Conservation (phyloP, 1,139 yeast species). For the Suhomyces chickasaworum region DNA sequence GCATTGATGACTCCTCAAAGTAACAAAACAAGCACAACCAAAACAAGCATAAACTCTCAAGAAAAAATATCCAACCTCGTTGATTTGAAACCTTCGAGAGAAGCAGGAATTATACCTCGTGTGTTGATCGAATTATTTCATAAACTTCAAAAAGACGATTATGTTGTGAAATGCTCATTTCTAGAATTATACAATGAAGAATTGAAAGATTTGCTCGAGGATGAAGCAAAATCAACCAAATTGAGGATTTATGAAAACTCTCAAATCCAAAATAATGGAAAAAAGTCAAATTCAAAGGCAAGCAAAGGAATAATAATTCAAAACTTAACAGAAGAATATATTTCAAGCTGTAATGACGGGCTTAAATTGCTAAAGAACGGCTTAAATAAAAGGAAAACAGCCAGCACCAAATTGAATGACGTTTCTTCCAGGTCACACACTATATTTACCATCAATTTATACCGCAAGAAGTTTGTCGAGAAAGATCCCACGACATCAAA, state of each 20-base stretch:
- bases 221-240: slow-evolving; percentile 32
- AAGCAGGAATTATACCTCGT: slow-evolving; percentile 71
- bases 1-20: background rate
- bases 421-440: slow-evolving; percentile 74
- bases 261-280: background rate
- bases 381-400: slow-evolving; percentile 58
- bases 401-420: slow-evolving; percentile 70
- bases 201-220: slow-evolving; percentile 60
- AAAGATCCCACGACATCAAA: background rate
- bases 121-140: slow-evolving; percentile 58
- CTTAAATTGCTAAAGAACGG: slow-evolving; percentile 56
- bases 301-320: slow-evolving; percentile 43
- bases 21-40: background rate
- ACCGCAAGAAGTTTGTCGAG: slow-evolving; percentile 35
- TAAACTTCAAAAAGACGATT: slow-evolving; percentile 48
- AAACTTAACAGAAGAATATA: slow-evolving; percentile 57
- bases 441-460: slow-evolving; percentile 63
- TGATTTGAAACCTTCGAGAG: slow-evolving; percentile 16
- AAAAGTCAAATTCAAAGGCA: slow-evolving; percentile 3
- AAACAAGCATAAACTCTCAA: too few relatives aligned
- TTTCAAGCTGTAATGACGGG: slow-evolving; percentile 57
- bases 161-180: slow-evolving; percentile 67
- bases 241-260: slow-evolving; percentile 53
- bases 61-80: background rate
- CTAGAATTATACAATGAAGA: slow-evolving; percentile 77